A percentile compares a stretch with the other conserved stretches of the same genome.
Conservation (phyloP, 108 stramenopile genomes). For the Nitzschia putrida region DNA sequence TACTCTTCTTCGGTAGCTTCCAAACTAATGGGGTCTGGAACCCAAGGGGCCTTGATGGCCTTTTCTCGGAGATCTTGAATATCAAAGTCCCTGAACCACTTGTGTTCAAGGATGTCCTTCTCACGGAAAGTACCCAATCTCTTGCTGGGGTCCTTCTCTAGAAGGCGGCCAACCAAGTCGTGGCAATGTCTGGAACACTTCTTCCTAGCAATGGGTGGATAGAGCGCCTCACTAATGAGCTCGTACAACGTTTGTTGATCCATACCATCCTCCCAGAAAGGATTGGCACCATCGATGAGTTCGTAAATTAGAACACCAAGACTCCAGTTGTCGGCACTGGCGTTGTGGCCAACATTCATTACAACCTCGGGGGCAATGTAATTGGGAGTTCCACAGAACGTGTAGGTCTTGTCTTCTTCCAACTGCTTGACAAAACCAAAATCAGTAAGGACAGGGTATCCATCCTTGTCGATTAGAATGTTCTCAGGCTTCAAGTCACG, state of each 20-base stretch:
- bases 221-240: constrained; percentile 65
- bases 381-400: constrained; percentile 95
- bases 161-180: constrained; percentile 49
- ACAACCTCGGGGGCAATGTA: constrained; percentile 85
- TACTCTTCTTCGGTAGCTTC: neutral
- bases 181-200: constrained; percentile 30
- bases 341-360: constrained; percentile 86
- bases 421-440: constrained; percentile 83
- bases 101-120: constrained; percentile 57
- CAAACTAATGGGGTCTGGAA: constrained; percentile 47
- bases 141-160: constrained; percentile 50
- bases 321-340: constrained; percentile 91
- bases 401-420: constrained; percentile 84
- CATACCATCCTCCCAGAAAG: constrained; percentile 65
- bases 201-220: constrained; percentile 44
- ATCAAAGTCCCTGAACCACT: constrained; percentile 79
- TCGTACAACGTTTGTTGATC: constrained; percentile 79
- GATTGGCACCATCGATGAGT: constrained; percentile 69
- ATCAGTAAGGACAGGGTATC: constrained; percentile 91
- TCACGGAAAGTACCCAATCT: constrained; percentile 62
- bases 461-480: constrained; percentile 81
- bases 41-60: constrained; percentile 84
- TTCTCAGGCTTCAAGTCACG: constrained; percentile 93
- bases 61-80: constrained; percentile 63
- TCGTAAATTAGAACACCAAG: constrained; percentile 90